Conservation (phyloP, 805 yeast genomes). For the Wickerhamiella vanderwaltii region DNA sequence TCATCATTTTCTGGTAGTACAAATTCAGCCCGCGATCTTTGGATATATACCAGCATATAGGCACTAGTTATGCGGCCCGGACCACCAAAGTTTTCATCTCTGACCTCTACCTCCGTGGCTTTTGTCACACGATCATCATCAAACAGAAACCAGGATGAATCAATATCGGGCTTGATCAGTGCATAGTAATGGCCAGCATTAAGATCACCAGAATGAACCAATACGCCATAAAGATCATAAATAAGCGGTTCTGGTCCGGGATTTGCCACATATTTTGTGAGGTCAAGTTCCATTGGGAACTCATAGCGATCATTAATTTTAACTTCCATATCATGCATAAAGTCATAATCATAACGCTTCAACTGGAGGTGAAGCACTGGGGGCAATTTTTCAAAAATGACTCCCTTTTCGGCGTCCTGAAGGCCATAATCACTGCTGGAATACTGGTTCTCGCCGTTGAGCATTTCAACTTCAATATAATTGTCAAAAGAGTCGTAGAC, state of each 20-base stretch:
- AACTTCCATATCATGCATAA: conserved; percentile 72
- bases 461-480: conserved; percentile 76
- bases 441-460: conserved; percentile 92
- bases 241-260: conserved; percentile 47
- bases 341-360: conserved; percentile 90
- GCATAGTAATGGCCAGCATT: conserved; percentile 96
- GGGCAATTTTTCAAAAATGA: conserved; percentile 79
- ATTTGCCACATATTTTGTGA: conserved; percentile 61
- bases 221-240: conserved; percentile 81
- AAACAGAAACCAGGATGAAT: conserved; percentile 73
- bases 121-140: conserved; percentile 93
- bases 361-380: conserved; percentile 87
- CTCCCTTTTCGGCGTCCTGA: conserved; percentile 96
- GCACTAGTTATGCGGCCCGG: conserved; percentile 85
- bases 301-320: conserved; percentile 89
- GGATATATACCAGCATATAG: conserved; percentile 87
- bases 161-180: conserved; percentile 65
- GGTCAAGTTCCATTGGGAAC: conserved; percentile 71
- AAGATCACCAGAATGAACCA: conserved; percentile 92
- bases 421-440: conserved; percentile 81
- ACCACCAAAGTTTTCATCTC: conserved; percentile 87
- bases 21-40: conserved; percentile 45
- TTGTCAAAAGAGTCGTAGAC: conserved; percentile 68
- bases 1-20: conserved; percentile 43
- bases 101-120: conserved; percentile 73